Conservation (phyloP, 179 eudicot genomes). For the Silene noctiflora region DNA sequence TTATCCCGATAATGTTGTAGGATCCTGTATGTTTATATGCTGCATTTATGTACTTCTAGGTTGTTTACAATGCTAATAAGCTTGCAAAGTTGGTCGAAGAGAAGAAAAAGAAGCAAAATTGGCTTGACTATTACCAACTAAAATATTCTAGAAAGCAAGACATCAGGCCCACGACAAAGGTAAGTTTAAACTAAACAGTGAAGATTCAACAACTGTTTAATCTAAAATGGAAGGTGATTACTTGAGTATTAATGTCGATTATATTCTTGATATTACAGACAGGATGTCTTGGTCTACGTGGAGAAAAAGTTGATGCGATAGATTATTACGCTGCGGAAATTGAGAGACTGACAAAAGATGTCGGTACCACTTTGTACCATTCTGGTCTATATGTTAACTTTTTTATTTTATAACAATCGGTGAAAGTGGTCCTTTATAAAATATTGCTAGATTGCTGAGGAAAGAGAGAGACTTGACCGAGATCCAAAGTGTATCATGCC, state of each 20-base stretch:
- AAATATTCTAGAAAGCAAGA: conserved; percentile 66
- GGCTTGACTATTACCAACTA: conserved; percentile 89
- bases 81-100: conserved; percentile 77
- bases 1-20: background rate
- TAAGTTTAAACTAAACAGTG: conserved; percentile 20
- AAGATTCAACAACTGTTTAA: background rate
- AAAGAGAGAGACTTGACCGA: conserved; percentile 47
- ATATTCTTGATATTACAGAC: conserved; percentile 48
- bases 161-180: conserved; percentile 75
- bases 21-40: background rate
- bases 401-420: background rate
- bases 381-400: conserved; percentile 5
- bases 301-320: conserved; percentile 78
- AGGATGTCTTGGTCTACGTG: conserved; percentile 75
- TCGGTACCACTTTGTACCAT: conserved; percentile 33
- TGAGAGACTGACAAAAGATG: conserved; percentile 68
- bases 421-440: background rate
- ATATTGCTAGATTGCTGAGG: conserved; percentile 68
- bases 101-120: conserved; percentile 79
- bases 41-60: conserved; percentile 42
- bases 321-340: conserved; percentile 61
- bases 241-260: conserved; percentile 14
- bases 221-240: background rate
- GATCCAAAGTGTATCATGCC: conserved; percentile 70
- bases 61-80: conserved; percentile 87